Base-by-base conservation (phyloP, 129 eudicot species). In the Pittosporum tobira region DNA sequence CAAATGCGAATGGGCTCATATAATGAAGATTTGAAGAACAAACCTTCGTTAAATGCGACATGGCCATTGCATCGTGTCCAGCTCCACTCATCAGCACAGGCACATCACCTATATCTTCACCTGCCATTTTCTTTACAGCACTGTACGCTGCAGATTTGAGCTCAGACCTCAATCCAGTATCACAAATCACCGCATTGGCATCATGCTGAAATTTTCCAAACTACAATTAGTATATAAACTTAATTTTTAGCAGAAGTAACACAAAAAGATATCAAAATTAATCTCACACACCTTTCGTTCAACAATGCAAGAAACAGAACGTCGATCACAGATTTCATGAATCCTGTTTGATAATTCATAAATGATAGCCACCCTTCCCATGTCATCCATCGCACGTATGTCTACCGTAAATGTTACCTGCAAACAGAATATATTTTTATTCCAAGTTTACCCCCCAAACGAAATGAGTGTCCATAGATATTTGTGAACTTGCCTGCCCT, bases 1-100 rank as follows among this genome's bases (percentile, higher is more conserved):
- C n/a, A n/a, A n/a, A n/a, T n/a, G n/a, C n/a, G n/a, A n/a, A n/a
- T n/a, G n/a, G n/a, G n/a, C n/a, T n/a, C n/a, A n/a, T n/a, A n/a
- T n/a, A n/a, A n/a, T n/a, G n/a, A n/a, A n/a, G n/a, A n/a, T n/a
- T n/a, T 20, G 27, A 18, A 27, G 28, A 65, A 37, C 26, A 11
- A 43, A 88, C 95, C 94, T 83, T 80, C 6, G 99, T 87, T 49
- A 91, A 67, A 83, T 81, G 99, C 67, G 96, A 79, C 96, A 91
- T 78, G 61, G 99, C 99, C 99, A 91, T 91, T 5, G 99, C 94
- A 65, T 91, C 99, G 51, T 91, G 99, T 49, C 99, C 99, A 7
- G 99, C 99, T 71, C 99, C 99, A 73, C 99, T 91, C 96, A 91
- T 91, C 44, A 91, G 74, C 44, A 73, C 80, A 10, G 99, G 99